Base-by-base conservation (phyloP, 352 stramenopile species). In the Achlya hypogyna region DNA sequence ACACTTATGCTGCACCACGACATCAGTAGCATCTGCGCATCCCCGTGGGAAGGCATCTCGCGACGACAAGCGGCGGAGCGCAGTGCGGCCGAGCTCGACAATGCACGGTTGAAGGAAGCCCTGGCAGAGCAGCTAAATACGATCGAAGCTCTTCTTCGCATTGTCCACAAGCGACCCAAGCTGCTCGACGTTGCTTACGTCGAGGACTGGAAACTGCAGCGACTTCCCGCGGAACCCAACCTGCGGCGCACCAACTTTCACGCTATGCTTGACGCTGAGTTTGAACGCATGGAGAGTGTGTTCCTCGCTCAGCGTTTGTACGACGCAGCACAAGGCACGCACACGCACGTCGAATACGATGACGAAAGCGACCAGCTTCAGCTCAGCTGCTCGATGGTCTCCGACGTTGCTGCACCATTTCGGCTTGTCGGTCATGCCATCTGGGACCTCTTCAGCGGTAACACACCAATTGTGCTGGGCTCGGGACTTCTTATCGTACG, bases 161-260 rank as follows among this genome's bases (percentile, higher is more conserved):
- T 65, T 52, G 58, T 65, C 10, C 32, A 31, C 31, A 65, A 54
- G 35, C 58, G 58, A 20, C 58, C 58, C 0, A 47, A 47, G 29
- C 20, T 65, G 10, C 22, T 42, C 12, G 58, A 65, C 10, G 42
- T 51, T 10, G 28, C 58, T 32, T 65, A 65, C 29, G 10, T 65
- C 23, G 35, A 65, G 4, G 42, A 51, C 4, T 65, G 58, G 58
- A 65, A 49, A 32, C 58, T 31, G 18, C 32, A 53, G 29, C 29
- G 16, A 18, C 16, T 65, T 5, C 28, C 18, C 1, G 35, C 35
- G 5, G 58, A 65, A 18, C 58, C 42, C 12, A 27, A 20, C 12
- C 4, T 53, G 29, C 40, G 58, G 10, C 58, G 58, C 3, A 14
- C 14, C 4, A 54, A 6, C 22, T 54, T 65, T 27, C 31, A 65